A percentile compares a stretch with the other conserved stretches of the same genome.
phyloP scores from a whole-genome alignment of 306 rosid genomes.

The Cucurbita ficifolia region DNA sequence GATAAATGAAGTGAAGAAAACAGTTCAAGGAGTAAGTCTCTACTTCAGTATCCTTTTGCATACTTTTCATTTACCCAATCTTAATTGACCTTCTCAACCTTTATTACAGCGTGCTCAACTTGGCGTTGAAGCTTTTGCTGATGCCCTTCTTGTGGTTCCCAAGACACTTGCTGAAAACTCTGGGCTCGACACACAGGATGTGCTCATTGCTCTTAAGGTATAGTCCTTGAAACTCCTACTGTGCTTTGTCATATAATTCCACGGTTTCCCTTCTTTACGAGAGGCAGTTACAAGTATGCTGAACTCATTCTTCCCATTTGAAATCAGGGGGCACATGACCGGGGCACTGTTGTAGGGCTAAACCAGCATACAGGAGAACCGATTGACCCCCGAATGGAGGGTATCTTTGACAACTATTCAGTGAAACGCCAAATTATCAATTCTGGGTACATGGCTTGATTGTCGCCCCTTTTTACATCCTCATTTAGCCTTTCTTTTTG shows the following conservation, averaged over 20 bases:
- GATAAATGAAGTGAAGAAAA: constrained; percentile 74
- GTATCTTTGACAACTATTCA: constrained; percentile 84
- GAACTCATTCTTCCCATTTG: background rate
- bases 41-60: background rate
- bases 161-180: constrained; percentile 95
- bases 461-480: background rate
- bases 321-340: constrained; percentile 86
- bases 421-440: constrained; percentile 91
- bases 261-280: background rate
- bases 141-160: constrained; percentile 95
- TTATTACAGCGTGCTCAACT: constrained; percentile 89
- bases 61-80: background rate
- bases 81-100: constrained; percentile 17
- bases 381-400: constrained; percentile 85
- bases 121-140: constrained; percentile 88
- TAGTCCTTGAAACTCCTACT: background rate
- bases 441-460: constrained; percentile 49
- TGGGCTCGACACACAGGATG: constrained; percentile 93
- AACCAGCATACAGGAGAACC: constrained; percentile 85
- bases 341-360: constrained; percentile 70
- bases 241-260: background rate
- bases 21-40: constrained; percentile 81
- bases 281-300: background rate
- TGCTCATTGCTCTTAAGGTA: constrained; percentile 61
- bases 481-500: background rate